These are phyloP conservation scores for Cicer yamashitae DNA, from an alignment of 306 rosid genomes.

Conservation along the genomic window DNA sequence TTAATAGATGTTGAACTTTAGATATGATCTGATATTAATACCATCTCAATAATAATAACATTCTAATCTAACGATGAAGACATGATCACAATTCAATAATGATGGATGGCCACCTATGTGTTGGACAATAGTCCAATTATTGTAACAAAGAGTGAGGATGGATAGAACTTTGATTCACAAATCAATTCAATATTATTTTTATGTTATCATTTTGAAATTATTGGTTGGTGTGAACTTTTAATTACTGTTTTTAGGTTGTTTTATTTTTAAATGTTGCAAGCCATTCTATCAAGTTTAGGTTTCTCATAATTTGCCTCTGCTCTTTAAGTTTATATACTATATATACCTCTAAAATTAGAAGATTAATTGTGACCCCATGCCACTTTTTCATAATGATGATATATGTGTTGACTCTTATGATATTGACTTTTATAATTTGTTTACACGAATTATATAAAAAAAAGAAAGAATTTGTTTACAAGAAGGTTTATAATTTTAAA, in stretches of 20 bases:
- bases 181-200: neutral
- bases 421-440: too few relatives aligned
- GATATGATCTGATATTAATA: neutral
- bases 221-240: neutral
- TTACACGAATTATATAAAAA: too few relatives aligned
- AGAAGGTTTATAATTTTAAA: too few relatives aligned
- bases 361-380: too few relatives aligned
- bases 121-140: neutral
- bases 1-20: neutral
- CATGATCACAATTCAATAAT: neutral
- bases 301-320: too few relatives aligned
- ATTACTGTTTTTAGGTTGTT: neutral
- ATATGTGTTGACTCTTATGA: too few relatives aligned
- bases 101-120: neutral
- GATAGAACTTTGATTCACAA: neutral
- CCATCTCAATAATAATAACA: neutral
- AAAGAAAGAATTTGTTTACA: too few relatives aligned
- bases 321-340: too few relatives aligned
- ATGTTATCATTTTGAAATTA: neutral
- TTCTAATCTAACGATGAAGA: too few relatives aligned
- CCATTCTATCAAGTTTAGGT: neutral
- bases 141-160: slow-evolving; percentile 3
- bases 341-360: too few relatives aligned
- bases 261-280: neutral
- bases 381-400: too few relatives aligned